These are phyloP conservation scores for Hypoxylon sp. DNA, from an alignment of 2,329 filamentous ascomycete species.

Conservation along the genomic window DNA sequence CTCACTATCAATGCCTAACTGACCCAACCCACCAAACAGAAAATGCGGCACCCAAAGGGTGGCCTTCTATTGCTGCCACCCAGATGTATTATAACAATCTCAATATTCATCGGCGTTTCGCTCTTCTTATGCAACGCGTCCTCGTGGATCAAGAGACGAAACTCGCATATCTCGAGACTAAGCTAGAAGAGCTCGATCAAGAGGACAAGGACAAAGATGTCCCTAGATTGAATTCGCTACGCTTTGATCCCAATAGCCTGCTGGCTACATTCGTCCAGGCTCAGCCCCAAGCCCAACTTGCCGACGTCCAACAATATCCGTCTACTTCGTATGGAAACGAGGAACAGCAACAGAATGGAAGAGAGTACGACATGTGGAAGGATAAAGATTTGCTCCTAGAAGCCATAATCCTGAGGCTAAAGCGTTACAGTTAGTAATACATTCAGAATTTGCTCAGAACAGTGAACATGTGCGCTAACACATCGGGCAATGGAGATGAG, in stretches of 20 bases:
- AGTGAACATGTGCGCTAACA: conserved; percentile 4
- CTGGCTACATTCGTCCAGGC: conserved; percentile 1
- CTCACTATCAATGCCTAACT: neutral
- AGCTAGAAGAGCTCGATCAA: conserved; percentile 21
- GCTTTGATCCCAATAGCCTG: conserved; percentile 19
- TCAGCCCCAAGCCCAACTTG: neutral
- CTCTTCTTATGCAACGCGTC: conserved; percentile 20
- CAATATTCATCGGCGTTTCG: conserved; percentile 24
- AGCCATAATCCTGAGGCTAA: conserved; percentile 8
- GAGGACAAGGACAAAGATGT: neutral
- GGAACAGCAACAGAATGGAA: neutral
- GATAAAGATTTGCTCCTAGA: conserved; percentile 36
- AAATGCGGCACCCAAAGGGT: conserved; percentile 5
- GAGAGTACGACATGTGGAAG: conserved; percentile 5
- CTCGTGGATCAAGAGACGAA: conserved; percentile 33
- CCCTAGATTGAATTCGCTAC: conserved; percentile 7
- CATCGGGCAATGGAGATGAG: conserved; percentile 12
- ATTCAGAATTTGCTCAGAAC: neutral
- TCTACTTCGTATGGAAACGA: neutral
- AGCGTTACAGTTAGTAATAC: conserved; percentile 21
- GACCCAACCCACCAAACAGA: conserved; percentile 2
- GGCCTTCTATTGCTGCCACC: conserved; percentile 22
- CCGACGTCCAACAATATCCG: neutral
- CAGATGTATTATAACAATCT: conserved; percentile 24
- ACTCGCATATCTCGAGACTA: conserved; percentile 22